Conservation (phyloP, 2,329 filamentous ascomycete genomes). For the Sclerotinia trifoliorum region DNA sequence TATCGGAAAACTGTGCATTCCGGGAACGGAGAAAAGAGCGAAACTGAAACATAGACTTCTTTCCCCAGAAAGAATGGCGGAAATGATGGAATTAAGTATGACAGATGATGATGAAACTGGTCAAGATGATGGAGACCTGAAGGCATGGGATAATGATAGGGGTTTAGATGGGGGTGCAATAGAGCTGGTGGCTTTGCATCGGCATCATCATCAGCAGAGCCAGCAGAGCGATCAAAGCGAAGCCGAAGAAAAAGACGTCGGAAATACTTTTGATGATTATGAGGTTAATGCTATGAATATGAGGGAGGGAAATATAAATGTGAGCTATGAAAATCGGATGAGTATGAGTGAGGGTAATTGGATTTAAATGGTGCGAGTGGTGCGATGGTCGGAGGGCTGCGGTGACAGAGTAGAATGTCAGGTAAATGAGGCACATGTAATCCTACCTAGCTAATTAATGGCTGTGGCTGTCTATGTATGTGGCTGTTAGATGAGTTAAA, state of each 20-base stretch:
- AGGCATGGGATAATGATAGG: background rate
- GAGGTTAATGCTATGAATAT: constrained; percentile 12
- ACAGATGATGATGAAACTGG: background rate
- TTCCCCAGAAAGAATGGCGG: background rate
- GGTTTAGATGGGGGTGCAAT: background rate
- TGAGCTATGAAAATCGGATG: background rate
- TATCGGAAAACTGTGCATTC: constrained; percentile 20
- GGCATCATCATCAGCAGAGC: background rate
- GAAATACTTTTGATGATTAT: background rate
- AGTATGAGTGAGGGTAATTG: constrained; percentile 25
- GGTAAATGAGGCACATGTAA: background rate
- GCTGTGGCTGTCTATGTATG: background rate
- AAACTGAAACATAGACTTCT: background rate
- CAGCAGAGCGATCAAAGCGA: background rate
- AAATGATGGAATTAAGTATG: constrained; percentile 11
- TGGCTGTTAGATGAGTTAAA: background rate
- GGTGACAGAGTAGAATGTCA: background rate
- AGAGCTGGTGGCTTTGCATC: background rate
- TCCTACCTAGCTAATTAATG: background rate
- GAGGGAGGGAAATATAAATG: background rate
- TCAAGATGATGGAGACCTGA: background rate
- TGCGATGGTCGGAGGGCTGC: background rate
- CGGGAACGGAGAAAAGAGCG: constrained; percentile 7
- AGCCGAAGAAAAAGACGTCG: background rate
- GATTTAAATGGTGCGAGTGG: constrained; percentile 23